Evolutionary conservation across 352 stramenopile species (phyloP).

Genomic region (Pythium plurisporium): DNA sequence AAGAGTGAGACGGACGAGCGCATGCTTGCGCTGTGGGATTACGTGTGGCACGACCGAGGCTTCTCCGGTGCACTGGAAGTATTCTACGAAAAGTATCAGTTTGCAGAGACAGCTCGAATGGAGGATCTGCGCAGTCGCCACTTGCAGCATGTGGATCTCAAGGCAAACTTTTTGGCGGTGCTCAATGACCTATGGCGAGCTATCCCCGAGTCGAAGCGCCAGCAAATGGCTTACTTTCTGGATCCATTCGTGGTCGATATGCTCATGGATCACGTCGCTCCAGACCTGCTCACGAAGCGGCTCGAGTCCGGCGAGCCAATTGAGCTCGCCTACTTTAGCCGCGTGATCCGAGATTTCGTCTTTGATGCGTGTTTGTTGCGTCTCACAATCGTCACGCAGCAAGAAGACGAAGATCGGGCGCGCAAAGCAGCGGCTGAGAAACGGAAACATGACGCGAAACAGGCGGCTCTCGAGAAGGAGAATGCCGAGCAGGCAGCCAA

Average conservation of each 20-base stretch:
- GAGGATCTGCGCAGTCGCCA: conserved; percentile 58
- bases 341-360: conserved; percentile 53
- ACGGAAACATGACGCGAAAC: conserved; percentile 15
- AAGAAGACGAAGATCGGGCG: conserved; percentile 32
- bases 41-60: conserved; percentile 39
- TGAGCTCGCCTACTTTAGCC: conserved; percentile 56
- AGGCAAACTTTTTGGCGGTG: conserved; percentile 35
- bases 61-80: conserved; percentile 51
- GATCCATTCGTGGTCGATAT: conserved; percentile 69
- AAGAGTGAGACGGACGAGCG: conserved; percentile 48
- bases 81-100: conserved; percentile 75
- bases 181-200: conserved; percentile 55
- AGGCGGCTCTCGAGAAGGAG: conserved; percentile 9
- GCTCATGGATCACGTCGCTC: conserved; percentile 38
- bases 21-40: conserved; percentile 34
- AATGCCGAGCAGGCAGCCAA: conserved; percentile 11
- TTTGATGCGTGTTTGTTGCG: conserved; percentile 51
- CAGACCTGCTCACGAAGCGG: conserved; percentile 25
- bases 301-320: conserved; percentile 27
- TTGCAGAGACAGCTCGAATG: conserved; percentile 69
- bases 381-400: conserved; percentile 39
- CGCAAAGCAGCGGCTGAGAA: conserved; percentile 9
- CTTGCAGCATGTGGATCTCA: conserved; percentile 35
- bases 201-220: conserved; percentile 41
- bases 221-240: conserved; percentile 47